Base-by-base conservation (phyloP, 345 rosid genomes). In the Hirschfeldia incana region DNA sequence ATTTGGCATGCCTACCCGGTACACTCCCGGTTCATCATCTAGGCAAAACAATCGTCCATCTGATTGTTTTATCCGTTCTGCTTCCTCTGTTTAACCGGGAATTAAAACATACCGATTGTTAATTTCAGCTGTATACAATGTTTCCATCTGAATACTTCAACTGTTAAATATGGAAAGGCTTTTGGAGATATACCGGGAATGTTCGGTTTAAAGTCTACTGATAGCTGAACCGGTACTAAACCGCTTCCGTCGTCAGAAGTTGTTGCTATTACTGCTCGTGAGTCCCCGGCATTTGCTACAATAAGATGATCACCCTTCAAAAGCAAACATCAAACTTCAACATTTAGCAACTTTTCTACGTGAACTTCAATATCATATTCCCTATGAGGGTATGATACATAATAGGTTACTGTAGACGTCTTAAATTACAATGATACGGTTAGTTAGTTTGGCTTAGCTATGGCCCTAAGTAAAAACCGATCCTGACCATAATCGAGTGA, bases 271-370 rank as follows among this genome's bases (percentile, higher is more conserved):
- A 94, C 89, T 13, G 97, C 98, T 69, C 97, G 82, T 57, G 91
- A 94, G 79, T 94, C 98, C 4, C 97, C 97, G 5, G 88, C 87
- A 29, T 92, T 92, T 73, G 97, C 94, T 65, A 91, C 66, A 1
- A 88, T 77, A 33, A 92, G 89, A 76, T 88, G 89, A 44, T 88
- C 74, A 68, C 78, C 82, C 82, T 78, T 30, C 3, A 51, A 29
- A 49, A 7, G 32, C 0, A 34, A 61, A 42, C 21, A 17, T 0
- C 29, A 29, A 62, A 21, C 37, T 46, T 63, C 1, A 61, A 30
- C 30, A 42, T 44, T 76, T 67, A 59, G 26, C 46, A 4, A 11
- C 16, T 46, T 46, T 46, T 13, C 53, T 46, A 46, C 46, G 13
- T 37, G 44, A 37, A 37, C 44, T 37, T 37, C 44, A 37, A 37